phyloP scores from a whole-genome alignment of 257 asterid genomes.

The Solanum chiquidenum region DNA sequence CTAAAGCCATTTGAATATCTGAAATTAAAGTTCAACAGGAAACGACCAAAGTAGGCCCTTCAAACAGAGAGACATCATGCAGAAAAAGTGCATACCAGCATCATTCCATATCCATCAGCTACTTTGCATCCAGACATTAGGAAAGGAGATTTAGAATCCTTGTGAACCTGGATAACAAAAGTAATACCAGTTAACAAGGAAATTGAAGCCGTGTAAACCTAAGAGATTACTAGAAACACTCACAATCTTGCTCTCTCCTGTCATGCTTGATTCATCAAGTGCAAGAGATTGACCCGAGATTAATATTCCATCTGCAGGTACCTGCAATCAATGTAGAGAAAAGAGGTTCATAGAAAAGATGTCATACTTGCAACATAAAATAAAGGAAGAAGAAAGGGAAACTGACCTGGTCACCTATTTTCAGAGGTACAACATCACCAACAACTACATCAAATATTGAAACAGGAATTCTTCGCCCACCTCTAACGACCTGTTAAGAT shows the following conservation, averaged over 20 bases:
- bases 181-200: not conserved
- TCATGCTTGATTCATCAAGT: conserved; percentile 96
- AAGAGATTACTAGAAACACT: conserved; percentile 15
- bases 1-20: not conserved
- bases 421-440: conserved; percentile 88
- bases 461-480: conserved; percentile 64
- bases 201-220: not conserved
- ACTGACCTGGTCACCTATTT: conserved; percentile 94
- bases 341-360: not conserved
- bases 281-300: conserved; percentile 75
- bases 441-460: conserved; percentile 90
- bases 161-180: conserved; percentile 50
- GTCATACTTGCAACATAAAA: not conserved
- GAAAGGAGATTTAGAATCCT: conserved; percentile 75
- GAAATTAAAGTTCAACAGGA: not conserved
- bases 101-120: conserved; percentile 92
- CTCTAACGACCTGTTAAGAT: conserved; percentile 60
- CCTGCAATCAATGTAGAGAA: conserved; percentile 28
- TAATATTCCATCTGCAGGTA: conserved; percentile 91
- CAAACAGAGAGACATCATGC: not conserved
- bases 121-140: conserved; percentile 97
- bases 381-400: not conserved
- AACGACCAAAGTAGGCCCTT: not conserved
- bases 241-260: conserved; percentile 98
- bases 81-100: conserved; percentile 57